Evolutionary conservation across 2,329 filamentous ascomycete genomes (phyloP).

Genomic region (Diaporthe capsici): DNA sequence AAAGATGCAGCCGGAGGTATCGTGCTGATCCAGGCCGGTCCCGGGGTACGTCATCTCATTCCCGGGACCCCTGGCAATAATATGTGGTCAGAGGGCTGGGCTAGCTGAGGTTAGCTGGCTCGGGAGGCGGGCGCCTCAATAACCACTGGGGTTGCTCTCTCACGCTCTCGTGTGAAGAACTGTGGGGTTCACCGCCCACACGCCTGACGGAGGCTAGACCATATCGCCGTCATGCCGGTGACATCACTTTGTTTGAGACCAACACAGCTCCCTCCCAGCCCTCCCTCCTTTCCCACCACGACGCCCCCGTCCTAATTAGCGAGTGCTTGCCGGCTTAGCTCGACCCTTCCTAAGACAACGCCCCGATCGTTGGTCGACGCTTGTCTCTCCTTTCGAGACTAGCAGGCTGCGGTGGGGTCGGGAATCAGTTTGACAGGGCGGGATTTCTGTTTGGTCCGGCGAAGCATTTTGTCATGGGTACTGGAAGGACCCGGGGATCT

Average conservation of each 20-base stretch:
- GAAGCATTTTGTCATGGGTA: slow-evolving; percentile 12
- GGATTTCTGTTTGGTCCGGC: not conserved
- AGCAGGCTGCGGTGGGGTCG: slow-evolving; percentile 19
- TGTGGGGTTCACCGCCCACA: slow-evolving; percentile 31
- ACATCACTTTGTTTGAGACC: slow-evolving; percentile 31
- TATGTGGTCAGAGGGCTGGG: slow-evolving; percentile 21
- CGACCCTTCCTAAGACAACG: not conserved
- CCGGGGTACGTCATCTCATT: slow-evolving; percentile 28
- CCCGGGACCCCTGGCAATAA: slow-evolving; percentile 13
- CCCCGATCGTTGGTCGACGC: slow-evolving; percentile 20
- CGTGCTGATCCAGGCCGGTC: not conserved
- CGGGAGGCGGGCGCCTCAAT: not conserved
- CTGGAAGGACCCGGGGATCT: not conserved
- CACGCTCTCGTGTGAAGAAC: not conserved
- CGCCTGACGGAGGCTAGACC: slow-evolving; percentile 15
- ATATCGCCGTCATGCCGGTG: slow-evolving; percentile 4
- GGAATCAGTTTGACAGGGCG: slow-evolving; percentile 23
- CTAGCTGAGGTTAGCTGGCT: not conserved
- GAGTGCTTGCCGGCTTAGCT: not conserved
- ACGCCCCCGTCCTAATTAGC: not conserved
- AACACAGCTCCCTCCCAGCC: not conserved
- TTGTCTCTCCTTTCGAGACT: slow-evolving; percentile 8
- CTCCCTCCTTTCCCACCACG: not conserved
- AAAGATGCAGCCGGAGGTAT: not conserved
- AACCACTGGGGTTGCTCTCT: not conserved